Evolutionary conservation across 768 basidiomycete genomes (phyloP).

Genomic region (Rhodotorula sphaerocarpa): DNA sequence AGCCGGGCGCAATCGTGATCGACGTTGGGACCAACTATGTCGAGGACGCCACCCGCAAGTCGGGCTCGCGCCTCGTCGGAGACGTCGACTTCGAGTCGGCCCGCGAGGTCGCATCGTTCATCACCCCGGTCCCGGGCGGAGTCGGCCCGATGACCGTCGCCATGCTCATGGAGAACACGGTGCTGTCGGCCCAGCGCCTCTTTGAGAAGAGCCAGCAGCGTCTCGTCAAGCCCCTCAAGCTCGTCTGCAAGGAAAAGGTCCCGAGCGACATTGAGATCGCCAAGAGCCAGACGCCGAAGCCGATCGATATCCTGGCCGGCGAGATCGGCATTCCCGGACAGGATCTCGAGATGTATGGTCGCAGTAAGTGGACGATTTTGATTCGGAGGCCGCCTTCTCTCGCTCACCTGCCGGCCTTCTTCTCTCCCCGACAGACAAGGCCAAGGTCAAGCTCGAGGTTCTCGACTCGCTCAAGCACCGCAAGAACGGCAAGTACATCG

Average conservation of each 20-base stretch:
- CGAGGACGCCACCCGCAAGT: conserved; percentile 82
- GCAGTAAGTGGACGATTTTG: conserved; percentile 57
- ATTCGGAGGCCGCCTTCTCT: background rate
- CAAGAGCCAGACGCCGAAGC: conserved; percentile 87
- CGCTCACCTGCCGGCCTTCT: background rate
- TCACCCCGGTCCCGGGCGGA: conserved; percentile 97
- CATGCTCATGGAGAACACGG: conserved; percentile 90
- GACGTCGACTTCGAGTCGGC: conserved; percentile 83
- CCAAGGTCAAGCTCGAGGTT: conserved; percentile 85
- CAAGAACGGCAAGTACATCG: conserved; percentile 81
- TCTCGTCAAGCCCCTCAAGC: conserved; percentile 62
- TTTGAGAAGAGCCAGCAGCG: conserved; percentile 63
- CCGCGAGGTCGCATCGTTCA: conserved; percentile 68
- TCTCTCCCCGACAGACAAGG: conserved; percentile 41
- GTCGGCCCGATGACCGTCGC: conserved; percentile 99
- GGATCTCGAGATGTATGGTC: conserved; percentile 88
- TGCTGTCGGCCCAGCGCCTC: conserved; percentile 69
- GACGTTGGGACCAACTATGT: conserved; percentile 98
- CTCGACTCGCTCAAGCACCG: conserved; percentile 75
- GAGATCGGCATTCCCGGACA: conserved; percentile 80
- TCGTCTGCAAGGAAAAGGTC: conserved; percentile 73
- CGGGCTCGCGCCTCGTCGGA: conserved; percentile 88
- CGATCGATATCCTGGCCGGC: conserved; percentile 66
- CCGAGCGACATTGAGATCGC: conserved; percentile 96
- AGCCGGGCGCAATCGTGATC: conserved; percentile 87